Evolutionary conservation across 164 flowering plant genomes (phyloP), one percentile per base, ranked within the genome.

Genomic region (Liriodendron chinense): DNA sequence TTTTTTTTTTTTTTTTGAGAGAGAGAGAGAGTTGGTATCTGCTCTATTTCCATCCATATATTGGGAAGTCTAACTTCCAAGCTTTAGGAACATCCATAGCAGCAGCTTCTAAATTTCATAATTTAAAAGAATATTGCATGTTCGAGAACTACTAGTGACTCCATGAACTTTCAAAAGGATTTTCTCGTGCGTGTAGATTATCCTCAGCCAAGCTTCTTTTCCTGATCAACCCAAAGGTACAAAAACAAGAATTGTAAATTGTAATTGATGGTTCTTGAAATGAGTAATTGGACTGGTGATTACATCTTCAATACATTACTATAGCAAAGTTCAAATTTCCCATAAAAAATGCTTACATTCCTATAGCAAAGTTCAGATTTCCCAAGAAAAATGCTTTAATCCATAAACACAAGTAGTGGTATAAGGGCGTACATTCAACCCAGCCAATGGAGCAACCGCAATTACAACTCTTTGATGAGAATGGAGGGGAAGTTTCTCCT

Each of bases 381-480:
- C 9, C 49, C 50, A 34, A n/a, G 23, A 48, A 18, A 69, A 34
- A n/a, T 47, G 18, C 56, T 47, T 21, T 8, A 12, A 28, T 23
- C 43, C 43, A 69, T 47, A 47, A 22, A 47, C 24, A 21, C 47
- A 43, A 18, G 47, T n/a, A 24, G 7, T 48, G 47, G 25, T 25
- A 65, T 2, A 72, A 12, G 56, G 34, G 82, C 91, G 85, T 83
- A 89, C 93, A 73, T 72, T 78, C 62, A 84, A 77, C 22, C 89
- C 91, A 68, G 90, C 91, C 83, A 89, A 74, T 66, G 93, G 91
- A 78, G 89, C 91, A 81, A 80, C 74, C 34, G 91, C 91, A 75
- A 88, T 81, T 43, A 88, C 87, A 74, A 85, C 83, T 26, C 91
- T 88, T 50, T 68, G 80, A 68, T 78, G 81, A 71, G 76, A 78